phyloP scores from a whole-genome alignment of 2,329 filamentous ascomycete genomes.

The Colletotrichum lentis region DNA sequence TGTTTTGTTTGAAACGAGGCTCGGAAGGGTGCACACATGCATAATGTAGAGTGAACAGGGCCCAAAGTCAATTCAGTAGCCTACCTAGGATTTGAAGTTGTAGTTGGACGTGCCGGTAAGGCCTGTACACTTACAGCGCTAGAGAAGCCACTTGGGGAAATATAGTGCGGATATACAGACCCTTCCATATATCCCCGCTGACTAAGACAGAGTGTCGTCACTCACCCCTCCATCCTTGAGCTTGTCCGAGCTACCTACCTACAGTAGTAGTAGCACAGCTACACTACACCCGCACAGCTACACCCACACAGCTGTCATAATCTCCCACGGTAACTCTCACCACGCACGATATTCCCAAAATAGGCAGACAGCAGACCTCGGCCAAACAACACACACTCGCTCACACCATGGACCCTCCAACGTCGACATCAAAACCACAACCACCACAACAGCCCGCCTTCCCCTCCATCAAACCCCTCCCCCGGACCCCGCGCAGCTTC shows the following conservation, averaged over 20 bases:
- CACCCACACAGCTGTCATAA: neutral
- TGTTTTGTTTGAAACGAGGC: neutral
- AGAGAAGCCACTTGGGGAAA: too few species aligned
- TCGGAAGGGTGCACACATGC: too few species aligned
- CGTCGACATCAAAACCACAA: neutral
- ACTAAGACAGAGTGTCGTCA: conserved; percentile 16
- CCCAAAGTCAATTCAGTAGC: neutral
- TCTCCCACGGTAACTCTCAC: neutral
- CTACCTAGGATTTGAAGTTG: neutral
- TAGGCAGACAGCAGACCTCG: neutral
- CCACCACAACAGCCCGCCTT: conserved; percentile 13
- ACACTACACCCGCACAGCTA: too few species aligned
- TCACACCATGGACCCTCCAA: conserved; percentile 22
- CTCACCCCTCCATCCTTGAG: conserved; percentile 12
- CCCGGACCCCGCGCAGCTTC: conserved; percentile 66
- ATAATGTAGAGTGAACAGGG: too few species aligned
- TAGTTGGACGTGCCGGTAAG: too few species aligned
- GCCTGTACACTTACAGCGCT: too few species aligned
- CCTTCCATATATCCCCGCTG: conserved; percentile 1
- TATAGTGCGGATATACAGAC: neutral
- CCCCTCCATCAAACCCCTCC: conserved; percentile 56
- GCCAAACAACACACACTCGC: neutral
- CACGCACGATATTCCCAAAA: neutral
- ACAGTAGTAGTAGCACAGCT: neutral
- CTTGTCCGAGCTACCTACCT: conserved; percentile 7